Conservation (phyloP, 805 yeast genomes). For the Naumovozyma baii region DNA sequence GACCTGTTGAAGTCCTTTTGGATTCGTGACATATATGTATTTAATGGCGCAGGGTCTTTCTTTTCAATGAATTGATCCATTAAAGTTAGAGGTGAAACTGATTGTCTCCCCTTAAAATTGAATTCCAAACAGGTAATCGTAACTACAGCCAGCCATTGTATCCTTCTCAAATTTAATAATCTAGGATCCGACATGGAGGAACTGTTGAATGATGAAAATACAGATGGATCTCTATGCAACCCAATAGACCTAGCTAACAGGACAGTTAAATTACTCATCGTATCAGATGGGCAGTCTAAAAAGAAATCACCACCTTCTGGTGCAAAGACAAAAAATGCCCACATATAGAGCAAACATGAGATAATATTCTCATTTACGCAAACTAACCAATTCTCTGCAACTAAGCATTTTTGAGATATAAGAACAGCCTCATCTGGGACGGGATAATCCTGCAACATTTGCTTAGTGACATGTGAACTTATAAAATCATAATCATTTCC, state of each 20-base stretch:
- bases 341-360: conserved; percentile 22
- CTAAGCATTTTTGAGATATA: conserved; percentile 17
- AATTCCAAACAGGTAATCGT: conserved; percentile 20
- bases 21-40: conserved; percentile 14
- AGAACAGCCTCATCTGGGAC: conserved; percentile 17
- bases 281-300: conserved; percentile 26
- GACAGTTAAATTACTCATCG: conserved; percentile 18
- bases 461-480: conserved; percentile 6
- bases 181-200: conserved; percentile 7
- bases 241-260: conserved; percentile 26
- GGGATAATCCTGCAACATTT: conserved; percentile 16
- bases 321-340: conserved; percentile 27
- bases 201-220: conserved; percentile 13
- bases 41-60: conserved; percentile 10
- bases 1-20: conserved; percentile 9
- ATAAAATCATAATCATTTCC: conserved; percentile 6
- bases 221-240: conserved; percentile 26
- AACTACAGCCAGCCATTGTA: conserved; percentile 22
- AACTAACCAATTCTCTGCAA: conserved; percentile 22
- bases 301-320: conserved; percentile 30
- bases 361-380: conserved; percentile 27
- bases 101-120: conserved; percentile 22
- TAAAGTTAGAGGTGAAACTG: conserved; percentile 8
- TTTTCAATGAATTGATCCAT: conserved; percentile 15
- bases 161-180: conserved; percentile 21